Percentiles rank a stretch among this genome's conserved stretches.
These are phyloP conservation scores for Saxophila tyrrhenica DNA, from an alignment of 495 filamentous ascomycete genomes.

Conservation along the genomic window DNA sequence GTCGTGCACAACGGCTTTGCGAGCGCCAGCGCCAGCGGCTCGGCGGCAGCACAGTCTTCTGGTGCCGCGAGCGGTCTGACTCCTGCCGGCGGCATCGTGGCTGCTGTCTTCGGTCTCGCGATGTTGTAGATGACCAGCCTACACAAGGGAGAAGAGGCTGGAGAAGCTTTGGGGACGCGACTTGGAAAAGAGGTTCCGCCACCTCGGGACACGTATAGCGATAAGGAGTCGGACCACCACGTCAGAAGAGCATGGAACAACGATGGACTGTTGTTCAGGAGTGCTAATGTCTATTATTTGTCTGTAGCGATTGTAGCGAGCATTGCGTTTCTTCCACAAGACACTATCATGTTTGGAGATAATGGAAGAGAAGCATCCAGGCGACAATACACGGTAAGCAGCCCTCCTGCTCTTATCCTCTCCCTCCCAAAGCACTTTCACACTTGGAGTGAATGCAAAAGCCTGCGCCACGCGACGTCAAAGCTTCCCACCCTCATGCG, in stretches of 20 bases:
- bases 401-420: too few relatives aligned
- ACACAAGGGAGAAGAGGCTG: neutral
- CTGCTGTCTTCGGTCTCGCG: slow-evolving; percentile 4
- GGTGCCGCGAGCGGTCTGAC: neutral
- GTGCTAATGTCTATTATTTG: neutral
- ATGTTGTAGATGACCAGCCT: neutral
- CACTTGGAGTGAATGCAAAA: too few relatives aligned
- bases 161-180: neutral
- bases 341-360: neutral
- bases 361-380: too few relatives aligned
- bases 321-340: neutral
- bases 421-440: too few relatives aligned
- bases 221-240: neutral
- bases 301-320: neutral
- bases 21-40: slow-evolving; percentile 1
- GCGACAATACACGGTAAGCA: too few relatives aligned
- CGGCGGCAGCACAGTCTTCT: neutral
- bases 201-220: neutral
- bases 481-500: too few relatives aligned
- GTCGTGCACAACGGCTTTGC: slow-evolving; percentile 1
- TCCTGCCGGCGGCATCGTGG: slow-evolving; percentile 2
- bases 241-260: neutral
- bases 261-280: neutral
- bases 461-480: too few relatives aligned
- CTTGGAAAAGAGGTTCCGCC: neutral